Conservation (phyloP, 2,329 filamentous ascomycete genomes). For the Coniella vitis region DNA sequence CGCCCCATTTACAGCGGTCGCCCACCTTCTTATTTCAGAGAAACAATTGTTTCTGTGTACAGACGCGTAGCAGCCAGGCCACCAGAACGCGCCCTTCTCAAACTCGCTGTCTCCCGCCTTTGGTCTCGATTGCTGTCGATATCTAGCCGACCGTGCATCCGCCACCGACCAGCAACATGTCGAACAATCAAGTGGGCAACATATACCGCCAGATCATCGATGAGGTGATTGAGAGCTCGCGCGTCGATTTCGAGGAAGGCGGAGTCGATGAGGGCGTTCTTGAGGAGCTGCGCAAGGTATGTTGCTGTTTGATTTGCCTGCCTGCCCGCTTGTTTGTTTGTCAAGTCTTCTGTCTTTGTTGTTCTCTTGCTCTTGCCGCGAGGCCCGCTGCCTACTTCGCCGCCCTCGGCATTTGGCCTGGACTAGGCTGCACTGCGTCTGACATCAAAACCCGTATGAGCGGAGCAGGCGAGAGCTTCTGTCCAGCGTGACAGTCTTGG, state of each 20-base stretch:
- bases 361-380: background rate
- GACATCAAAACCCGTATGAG: conserved; percentile 5
- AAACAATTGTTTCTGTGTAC: no score
- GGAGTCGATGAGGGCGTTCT: conserved; percentile 84
- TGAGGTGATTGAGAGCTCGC: conserved; percentile 85
- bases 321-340: background rate
- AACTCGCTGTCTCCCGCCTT: background rate
- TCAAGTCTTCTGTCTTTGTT: no score
- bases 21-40: background rate
- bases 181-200: conserved; percentile 57
- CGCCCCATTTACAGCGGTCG: background rate
- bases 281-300: conserved; percentile 79
- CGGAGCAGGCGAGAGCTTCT: background rate
- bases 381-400: background rate
- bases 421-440: background rate
- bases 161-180: conserved; percentile 37
- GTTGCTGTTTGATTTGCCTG: conserved; percentile 31
- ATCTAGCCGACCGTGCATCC: background rate
- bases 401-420: no score
- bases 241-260: conserved; percentile 94
- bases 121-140: no score
- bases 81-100: background rate
- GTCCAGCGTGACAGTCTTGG: no score
- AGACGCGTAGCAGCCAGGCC: no score
- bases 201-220: conserved; percentile 75